phyloP scores from a whole-genome alignment of 2,329 filamentous ascomycete species.

The Cyphellophora attinorum region DNA sequence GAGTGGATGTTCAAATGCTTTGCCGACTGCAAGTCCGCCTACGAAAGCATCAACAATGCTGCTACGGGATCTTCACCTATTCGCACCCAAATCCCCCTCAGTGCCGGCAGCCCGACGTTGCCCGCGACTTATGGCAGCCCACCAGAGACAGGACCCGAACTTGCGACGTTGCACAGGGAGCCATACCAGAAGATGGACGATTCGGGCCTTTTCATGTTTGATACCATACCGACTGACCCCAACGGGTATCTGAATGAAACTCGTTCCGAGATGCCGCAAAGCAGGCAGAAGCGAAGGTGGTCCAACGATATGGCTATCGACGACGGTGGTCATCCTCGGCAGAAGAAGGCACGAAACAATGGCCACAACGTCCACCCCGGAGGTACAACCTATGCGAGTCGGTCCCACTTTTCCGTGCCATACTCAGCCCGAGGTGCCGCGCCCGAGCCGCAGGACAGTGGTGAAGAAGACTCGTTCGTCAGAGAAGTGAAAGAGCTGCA shows the following conservation, averaged over 20 bases:
- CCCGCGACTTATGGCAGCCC: no score
- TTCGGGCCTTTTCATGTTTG: conserved; percentile 17
- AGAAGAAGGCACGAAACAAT: conserved; percentile 13
- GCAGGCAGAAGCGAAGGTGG: conserved; percentile 9
- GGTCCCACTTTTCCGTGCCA: neutral
- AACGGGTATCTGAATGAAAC: conserved; percentile 6
- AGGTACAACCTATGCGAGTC: no score
- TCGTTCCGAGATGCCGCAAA: conserved; percentile 3
- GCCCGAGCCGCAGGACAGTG: conserved; percentile 6
- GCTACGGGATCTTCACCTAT: no score
- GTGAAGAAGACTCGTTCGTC: conserved; percentile 17
- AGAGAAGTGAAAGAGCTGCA: conserved; percentile 34
- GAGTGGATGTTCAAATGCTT: no score
- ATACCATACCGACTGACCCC: conserved; percentile 15
- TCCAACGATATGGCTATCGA: conserved; percentile 3
- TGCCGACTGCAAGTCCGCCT: no score
- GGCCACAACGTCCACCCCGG: no score
- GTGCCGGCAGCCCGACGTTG: no score
- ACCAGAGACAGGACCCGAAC: no score
- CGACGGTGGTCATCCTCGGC: conserved; percentile 15
- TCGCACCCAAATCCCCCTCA: no score
- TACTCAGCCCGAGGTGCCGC: conserved; percentile 12
- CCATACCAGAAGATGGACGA: no score
- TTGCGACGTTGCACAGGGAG: no score
- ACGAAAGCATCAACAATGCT: no score